A percentile compares a stretch with the other conserved stretches of the same genome.
Conservation (phyloP, 768 basidiomycete species). For the Lactarius psammicola region DNA sequence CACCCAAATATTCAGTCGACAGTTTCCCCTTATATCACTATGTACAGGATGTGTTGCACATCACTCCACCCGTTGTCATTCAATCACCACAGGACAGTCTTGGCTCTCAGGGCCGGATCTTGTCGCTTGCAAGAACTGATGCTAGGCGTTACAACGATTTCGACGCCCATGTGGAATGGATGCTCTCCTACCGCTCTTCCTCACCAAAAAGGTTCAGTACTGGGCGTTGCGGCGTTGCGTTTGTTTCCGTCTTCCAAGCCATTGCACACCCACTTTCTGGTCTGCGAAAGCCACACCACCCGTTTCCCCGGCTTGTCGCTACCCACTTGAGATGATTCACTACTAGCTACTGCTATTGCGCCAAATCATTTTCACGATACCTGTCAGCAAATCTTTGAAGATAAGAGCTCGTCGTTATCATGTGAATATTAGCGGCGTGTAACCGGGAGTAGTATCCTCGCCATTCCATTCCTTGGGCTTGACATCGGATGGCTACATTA, state of each 20-base stretch:
- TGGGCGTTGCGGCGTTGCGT: neutral
- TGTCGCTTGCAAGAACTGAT: neutral
- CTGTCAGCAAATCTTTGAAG: neutral
- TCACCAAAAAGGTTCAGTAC: neutral
- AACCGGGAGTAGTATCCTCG: neutral
- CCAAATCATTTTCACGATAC: neutral
- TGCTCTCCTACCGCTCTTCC: neutral
- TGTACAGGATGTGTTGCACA: neutral
- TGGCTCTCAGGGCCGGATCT: neutral
- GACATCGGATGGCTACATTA: neutral
- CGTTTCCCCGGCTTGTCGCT: neutral
- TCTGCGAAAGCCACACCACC: neutral
- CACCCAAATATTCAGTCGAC: neutral
- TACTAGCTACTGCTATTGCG: neutral
- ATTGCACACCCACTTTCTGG: neutral
- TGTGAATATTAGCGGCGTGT: neutral
- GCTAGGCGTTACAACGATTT: neutral
- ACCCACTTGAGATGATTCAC: neutral
- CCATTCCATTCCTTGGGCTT: neutral
- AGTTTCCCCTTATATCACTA: neutral
- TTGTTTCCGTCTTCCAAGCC: neutral
- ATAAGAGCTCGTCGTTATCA: neutral
- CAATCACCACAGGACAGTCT: constrained; percentile 26
- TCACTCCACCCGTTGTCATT: neutral
- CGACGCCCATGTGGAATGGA: neutral